Evolutionary conservation across 805 yeast species (phyloP).

Genomic region (Candida ortonii): DNA sequence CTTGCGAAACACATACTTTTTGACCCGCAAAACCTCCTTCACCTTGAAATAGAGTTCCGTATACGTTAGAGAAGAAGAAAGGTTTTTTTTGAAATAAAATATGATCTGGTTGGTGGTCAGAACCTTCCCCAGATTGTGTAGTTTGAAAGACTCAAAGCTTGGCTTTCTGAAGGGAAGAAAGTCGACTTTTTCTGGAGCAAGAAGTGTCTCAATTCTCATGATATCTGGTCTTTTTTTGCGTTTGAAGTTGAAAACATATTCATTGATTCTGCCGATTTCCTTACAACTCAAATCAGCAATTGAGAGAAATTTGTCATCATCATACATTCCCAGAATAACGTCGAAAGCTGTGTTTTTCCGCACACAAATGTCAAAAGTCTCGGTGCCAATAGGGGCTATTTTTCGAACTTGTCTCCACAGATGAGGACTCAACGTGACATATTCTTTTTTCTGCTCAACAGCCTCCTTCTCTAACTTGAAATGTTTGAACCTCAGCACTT

Average conservation of each 20-base stretch:
- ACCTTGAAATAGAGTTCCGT: slow-evolving; percentile 14
- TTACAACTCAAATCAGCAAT: slow-evolving; percentile 1
- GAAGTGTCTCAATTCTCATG: slow-evolving; percentile 14
- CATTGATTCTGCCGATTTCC: slow-evolving; percentile 1
- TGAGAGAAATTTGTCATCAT: slow-evolving; percentile 8
- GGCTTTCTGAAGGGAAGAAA: slow-evolving; percentile 6
- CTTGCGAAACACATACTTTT: slow-evolving; percentile 9
- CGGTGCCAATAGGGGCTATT: slow-evolving; percentile 5
- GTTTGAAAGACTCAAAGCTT: slow-evolving; percentile 1
- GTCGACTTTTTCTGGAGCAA: slow-evolving; percentile 4
- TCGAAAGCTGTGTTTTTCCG: slow-evolving; percentile 17
- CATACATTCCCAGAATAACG: slow-evolving; percentile 8
- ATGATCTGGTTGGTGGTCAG: slow-evolving; percentile 16
- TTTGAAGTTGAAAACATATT: slow-evolving; percentile 7
- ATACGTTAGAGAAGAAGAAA: slow-evolving; percentile 7
- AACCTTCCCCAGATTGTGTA: slow-evolving; percentile 10
- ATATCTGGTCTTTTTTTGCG: slow-evolving; percentile 7
- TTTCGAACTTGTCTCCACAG: slow-evolving; percentile 6
- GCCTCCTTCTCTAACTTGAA: slow-evolving; percentile 5
- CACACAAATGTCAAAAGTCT: slow-evolving; percentile 1
- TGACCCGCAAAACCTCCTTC: slow-evolving; percentile 12
- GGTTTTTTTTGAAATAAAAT: slow-evolving; percentile 10
- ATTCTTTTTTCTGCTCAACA: slow-evolving; percentile 1
- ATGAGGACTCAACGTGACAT: slow-evolving; percentile 5
- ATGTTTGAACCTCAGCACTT: slow-evolving; percentile 15